These are phyloP conservation scores for Rosa chinensis DNA, from an alignment of 306 rosid genomes.

Conservation along the genomic window DNA sequence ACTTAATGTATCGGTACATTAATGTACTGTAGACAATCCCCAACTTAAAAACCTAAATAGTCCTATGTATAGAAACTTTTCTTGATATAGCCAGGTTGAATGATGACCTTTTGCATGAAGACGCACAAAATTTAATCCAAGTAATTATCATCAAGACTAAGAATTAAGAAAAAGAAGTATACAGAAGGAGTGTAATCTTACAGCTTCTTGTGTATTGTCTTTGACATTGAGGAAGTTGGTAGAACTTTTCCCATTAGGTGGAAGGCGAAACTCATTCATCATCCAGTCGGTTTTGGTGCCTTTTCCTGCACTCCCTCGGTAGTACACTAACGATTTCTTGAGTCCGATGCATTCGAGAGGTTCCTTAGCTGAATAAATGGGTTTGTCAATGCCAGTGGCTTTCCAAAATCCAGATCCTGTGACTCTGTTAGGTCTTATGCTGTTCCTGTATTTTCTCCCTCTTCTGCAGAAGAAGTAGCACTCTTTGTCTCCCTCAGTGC, in stretches of 20 bases:
- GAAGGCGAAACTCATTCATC: conserved; percentile 99
- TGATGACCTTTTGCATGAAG: background rate
- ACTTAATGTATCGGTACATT: too few relatives aligned
- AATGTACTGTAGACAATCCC: background rate
- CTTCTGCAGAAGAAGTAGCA: conserved; percentile 76
- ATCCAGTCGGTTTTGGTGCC: conserved; percentile 98
- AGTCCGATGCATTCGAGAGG: conserved; percentile 63
- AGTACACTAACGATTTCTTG: conserved; percentile 87
- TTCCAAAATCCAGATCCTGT: conserved; percentile 84
- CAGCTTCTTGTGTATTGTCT: conserved; percentile 60
- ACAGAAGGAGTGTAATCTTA: conserved; percentile 38
- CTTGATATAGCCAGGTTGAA: background rate
- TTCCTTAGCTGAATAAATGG: conserved; percentile 46
- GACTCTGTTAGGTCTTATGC: conserved; percentile 76
- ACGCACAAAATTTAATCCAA: background rate
- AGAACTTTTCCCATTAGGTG: conserved; percentile 35
- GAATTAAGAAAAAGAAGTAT: background rate
- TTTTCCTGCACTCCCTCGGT: conserved; percentile 87
- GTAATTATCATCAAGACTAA: background rate
- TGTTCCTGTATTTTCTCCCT: conserved; percentile 84
- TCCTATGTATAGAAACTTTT: background rate
- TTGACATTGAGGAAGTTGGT: conserved; percentile 16
- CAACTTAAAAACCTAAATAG: background rate
- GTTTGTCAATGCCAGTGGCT: conserved; percentile 82
- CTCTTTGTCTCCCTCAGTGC: conserved; percentile 53